These are phyloP conservation scores for Cercospora sp. DNA, from an alignment of 2,329 filamentous ascomycete genomes.

Conservation along the genomic window DNA sequence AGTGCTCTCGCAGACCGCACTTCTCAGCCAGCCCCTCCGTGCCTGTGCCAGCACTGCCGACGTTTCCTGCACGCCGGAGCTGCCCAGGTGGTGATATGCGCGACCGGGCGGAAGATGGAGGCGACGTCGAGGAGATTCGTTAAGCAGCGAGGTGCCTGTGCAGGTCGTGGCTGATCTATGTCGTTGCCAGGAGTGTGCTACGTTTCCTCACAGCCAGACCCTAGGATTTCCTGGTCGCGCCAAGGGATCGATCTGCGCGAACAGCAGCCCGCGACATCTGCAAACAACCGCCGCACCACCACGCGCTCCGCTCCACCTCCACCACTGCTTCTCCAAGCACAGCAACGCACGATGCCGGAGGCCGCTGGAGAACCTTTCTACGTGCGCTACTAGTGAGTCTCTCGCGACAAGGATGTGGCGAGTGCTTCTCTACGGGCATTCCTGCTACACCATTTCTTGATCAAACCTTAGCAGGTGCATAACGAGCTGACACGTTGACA, in stretches of 20 bases:
- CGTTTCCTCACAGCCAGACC: constrained; percentile 6
- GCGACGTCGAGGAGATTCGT: background rate
- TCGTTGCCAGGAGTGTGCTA: constrained; percentile 7
- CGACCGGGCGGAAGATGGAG: background rate
- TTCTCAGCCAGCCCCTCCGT: constrained; percentile 32
- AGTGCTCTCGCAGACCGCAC: constrained; percentile 34
- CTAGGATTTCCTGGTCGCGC: constrained; percentile 4
- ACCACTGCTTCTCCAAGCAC: background rate
- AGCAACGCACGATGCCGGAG: constrained; percentile 54
- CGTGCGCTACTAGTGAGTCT: constrained; percentile 90
- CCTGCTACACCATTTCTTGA: background rate
- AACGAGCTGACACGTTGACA: constrained; percentile 43
- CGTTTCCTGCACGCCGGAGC: constrained; percentile 18
- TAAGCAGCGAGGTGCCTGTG: background rate
- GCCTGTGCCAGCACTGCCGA: constrained; percentile 1
- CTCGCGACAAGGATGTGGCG: background rate
- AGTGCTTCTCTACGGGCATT: background rate
- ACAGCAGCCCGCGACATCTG: background rate
- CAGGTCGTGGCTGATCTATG: background rate
- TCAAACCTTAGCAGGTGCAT: background rate
- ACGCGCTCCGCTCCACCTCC: background rate
- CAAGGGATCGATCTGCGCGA: constrained; percentile 1
- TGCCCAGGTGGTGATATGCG: background rate
- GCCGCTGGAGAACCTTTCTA: constrained; percentile 78
- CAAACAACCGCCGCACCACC: background rate